These are phyloP conservation scores for Fusarium proliferatum DNA, from an alignment of 2,329 filamentous ascomycete genomes.

Conservation along the genomic window DNA sequence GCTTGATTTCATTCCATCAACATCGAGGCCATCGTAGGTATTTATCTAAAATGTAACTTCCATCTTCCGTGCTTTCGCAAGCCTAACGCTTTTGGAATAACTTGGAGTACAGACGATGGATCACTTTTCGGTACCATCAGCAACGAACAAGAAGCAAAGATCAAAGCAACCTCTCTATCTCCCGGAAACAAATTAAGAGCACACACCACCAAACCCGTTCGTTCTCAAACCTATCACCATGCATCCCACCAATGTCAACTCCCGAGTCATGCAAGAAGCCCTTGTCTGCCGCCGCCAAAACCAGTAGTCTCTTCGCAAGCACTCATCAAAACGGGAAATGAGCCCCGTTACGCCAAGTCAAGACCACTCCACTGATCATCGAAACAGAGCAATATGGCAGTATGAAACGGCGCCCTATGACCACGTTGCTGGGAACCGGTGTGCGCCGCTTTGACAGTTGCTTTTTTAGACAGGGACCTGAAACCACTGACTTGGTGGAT, in stretches of 20 bases:
- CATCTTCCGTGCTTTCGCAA: slow-evolving; percentile 5
- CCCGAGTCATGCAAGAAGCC: slow-evolving; percentile 2
- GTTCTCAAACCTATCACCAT: background rate
- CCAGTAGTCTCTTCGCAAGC: slow-evolving; percentile 3
- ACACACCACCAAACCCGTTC: background rate
- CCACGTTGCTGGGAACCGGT: background rate
- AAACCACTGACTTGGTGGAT: slow-evolving; percentile 2
- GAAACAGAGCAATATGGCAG: slow-evolving; percentile 5
- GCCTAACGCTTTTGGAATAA: slow-evolving; percentile 10
- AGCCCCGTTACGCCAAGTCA: background rate
- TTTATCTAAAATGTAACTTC: slow-evolving; percentile 6
- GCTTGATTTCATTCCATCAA: background rate
- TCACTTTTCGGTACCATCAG: background rate
- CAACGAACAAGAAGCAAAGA: background rate
- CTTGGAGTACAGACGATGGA: slow-evolving; percentile 1
- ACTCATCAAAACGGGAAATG: slow-evolving; percentile 14
- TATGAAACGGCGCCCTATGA: slow-evolving; percentile 15
- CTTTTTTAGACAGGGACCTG: slow-evolving; percentile 11
- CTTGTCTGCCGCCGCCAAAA: background rate
- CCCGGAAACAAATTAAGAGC: background rate
- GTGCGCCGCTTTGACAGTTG: slow-evolving; percentile 13
- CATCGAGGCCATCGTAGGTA: background rate
- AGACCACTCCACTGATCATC: slow-evolving; percentile 15
- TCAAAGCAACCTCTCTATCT: background rate
- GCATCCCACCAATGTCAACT: background rate